Base-by-base conservation (phyloP, 352 stramenopile species). In the Pythium aphanidermatum region DNA sequence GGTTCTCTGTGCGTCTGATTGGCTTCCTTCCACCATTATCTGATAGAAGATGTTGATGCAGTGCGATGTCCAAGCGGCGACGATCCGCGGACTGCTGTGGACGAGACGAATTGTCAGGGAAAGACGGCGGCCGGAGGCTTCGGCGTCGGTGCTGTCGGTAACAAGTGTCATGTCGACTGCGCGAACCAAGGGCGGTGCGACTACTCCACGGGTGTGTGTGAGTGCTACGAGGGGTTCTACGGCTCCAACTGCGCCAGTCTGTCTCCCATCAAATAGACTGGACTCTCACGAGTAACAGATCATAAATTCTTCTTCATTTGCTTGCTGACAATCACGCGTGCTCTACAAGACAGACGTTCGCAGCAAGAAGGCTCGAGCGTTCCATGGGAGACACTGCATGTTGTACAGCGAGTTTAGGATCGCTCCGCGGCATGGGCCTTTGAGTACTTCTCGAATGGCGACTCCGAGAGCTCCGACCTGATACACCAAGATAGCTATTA, bases 101-200 rank as follows among this genome's bases (percentile, higher is more conserved):
- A 92, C 49, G 91, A 98, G 63, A 96, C 81, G 1, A 54, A 97
- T 38, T 98, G 92, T 65, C 49, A 41, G 39, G 67, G 65, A 19
- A 68, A 72, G 21, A 27, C 61, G 10, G 70, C 77, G 19, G 23
- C 31, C 1, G 74, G 65, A 7, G 73, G 71, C 20, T 38, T 54
- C 14, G 74, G 63, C 25, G 61, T 56, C 0, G 75, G 77, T 0
- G 60, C 16, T 2, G 9, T 33, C 2, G 78, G 62, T 36, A 90
- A 91, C 33, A 51, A 70, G 12, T 93, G 76, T 33, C 76, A 92
- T 24, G 70, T 88, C 17, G 74, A 87, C 29, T 93, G 79, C 49
- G 58, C 82, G 6, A 92, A 93, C 45, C 73, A 78, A 13, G 80
- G 82, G 33, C 66, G 72, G 13, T 94, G 80, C 55, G 74, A 92